Evolutionary conservation across 2,329 filamentous ascomycete species (phyloP), one percentile per base, ranked within the genome.

Genomic region (Monilinia vaccinii-corymbosi): DNA sequence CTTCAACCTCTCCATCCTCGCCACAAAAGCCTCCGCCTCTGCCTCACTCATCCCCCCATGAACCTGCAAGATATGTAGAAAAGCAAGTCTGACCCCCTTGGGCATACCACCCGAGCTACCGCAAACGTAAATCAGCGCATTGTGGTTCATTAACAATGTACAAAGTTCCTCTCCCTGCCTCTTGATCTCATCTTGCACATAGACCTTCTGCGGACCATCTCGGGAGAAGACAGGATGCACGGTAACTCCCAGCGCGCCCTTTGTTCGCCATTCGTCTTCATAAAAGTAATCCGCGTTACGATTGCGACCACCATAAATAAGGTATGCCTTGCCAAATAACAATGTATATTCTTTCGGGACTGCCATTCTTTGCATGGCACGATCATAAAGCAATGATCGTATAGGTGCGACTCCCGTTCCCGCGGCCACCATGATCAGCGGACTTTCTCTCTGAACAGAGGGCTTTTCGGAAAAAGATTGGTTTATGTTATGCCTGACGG

Each of bases 351-450:
- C 69, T 16, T 72, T 32, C 18, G 42, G 38, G 6, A 13, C 2
- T 18, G 38, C 28, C 0, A n/a, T 14, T 2, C n/a, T 44, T 40
- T 49, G 8, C 28, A 31, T 21, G 3, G 73, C 71, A n/a, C 91
- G 87, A 66, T 95, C 86, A 71, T 88, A 86, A n/a, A 94, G 79
- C 66, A 97, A 79, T 5, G 87, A 83, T 3, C 92, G 85, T 68
- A 96, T 84, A 0, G 93, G 92, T 0, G 92, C 93, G 36, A 97
- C 77, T 8, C 92, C 92, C 0, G 92, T 97, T 3, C 92, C 92
- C 0, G 92, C 89, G 1, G 87, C 91, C 57, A 97, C 83, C 69
- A 92, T 84, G 38, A 96, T 77, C 9, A 92, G 80, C 0, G 91
- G 67, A 3, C 72, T 70, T 28, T 74, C 71, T 70, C 70, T 59